These are phyloP conservation scores for Trichoderma pleuroti DNA, from an alignment of 2,329 filamentous ascomycete genomes.

Conservation along the genomic window DNA sequence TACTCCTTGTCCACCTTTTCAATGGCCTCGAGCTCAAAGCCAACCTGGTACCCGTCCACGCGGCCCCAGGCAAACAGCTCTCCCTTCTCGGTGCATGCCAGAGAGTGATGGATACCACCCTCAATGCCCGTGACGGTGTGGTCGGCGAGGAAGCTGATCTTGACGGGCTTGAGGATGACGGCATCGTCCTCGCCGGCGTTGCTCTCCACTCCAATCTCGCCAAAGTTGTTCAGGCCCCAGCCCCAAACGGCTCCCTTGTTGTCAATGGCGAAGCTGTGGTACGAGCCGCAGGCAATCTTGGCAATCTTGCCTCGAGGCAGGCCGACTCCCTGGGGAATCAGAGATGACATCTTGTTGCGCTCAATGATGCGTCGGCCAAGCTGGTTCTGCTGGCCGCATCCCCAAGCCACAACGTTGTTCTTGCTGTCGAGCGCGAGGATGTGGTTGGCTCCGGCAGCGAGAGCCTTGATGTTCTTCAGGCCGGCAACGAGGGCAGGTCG, in stretches of 20 bases:
- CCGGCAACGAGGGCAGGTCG: constrained; percentile 54
- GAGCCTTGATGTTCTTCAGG: constrained; percentile 62
- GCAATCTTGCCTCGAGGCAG: constrained; percentile 56
- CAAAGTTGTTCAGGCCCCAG: constrained; percentile 87
- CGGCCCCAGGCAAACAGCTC: constrained; percentile 60
- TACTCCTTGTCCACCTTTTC: constrained; percentile 45
- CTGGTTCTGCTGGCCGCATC: constrained; percentile 65
- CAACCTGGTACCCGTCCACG: constrained; percentile 51
- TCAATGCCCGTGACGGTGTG: constrained; percentile 64
- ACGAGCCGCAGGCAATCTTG: constrained; percentile 61
- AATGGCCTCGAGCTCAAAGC: constrained; percentile 52
- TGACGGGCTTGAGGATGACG: constrained; percentile 67
- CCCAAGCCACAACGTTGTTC: constrained; percentile 67
- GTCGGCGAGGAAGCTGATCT: constrained; percentile 61
- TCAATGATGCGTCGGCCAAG: constrained; percentile 58
- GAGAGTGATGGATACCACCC: constrained; percentile 72
- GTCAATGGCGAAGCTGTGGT: constrained; percentile 79
- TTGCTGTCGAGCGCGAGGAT: constrained; percentile 63
- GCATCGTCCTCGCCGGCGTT: constrained; percentile 54
- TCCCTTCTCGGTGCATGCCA: constrained; percentile 56
- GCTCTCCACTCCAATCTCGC: constrained; percentile 66
- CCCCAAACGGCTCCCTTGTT: constrained; percentile 67
- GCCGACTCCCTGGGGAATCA: constrained; percentile 58
- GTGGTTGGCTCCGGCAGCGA: constrained; percentile 68
- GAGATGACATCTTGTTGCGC: constrained; percentile 59